Conservation (phyloP, 2,329 filamentous ascomycete species). For the Beauveria bassiana region DNA sequence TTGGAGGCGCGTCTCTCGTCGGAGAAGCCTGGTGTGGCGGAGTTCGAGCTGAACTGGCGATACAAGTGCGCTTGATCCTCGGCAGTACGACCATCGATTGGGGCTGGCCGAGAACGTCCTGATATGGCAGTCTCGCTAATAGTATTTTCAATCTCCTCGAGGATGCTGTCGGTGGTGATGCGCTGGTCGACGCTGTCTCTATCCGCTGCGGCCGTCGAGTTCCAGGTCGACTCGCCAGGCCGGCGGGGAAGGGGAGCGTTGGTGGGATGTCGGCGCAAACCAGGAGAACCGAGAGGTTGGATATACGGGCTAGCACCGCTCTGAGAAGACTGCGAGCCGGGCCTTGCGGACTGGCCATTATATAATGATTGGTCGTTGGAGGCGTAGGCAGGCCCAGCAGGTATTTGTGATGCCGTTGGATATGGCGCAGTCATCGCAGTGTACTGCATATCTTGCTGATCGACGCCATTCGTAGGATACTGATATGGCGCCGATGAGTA, state of each 20-base stretch:
- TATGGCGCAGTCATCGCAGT: constrained; percentile 40
- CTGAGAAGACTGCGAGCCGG: constrained; percentile 43
- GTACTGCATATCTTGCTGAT: constrained; percentile 26
- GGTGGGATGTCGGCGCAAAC: constrained; percentile 50
- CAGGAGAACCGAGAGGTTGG: constrained; percentile 34
- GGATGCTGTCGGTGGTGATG: constrained; percentile 43
- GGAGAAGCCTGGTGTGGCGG: constrained; percentile 33
- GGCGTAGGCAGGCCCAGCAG: constrained; percentile 43
- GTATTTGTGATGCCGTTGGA: constrained; percentile 44
- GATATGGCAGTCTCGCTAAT: constrained; percentile 19
- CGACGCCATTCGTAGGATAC: constrained; percentile 33
- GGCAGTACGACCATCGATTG: constrained; percentile 38
- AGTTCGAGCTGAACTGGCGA: constrained; percentile 42
- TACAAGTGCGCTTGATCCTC: constrained; percentile 40
- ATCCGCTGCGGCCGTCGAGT: constrained; percentile 33
- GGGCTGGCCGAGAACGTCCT: constrained; percentile 30
- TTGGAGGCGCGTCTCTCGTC: constrained; percentile 17
- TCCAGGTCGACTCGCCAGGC: constrained; percentile 38
- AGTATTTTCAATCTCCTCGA: constrained; percentile 50
- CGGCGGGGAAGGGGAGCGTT: constrained; percentile 52
- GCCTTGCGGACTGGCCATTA: constrained; percentile 36
- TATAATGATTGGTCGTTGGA: constrained; percentile 38
- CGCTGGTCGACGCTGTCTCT: constrained; percentile 34
- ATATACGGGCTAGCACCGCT: constrained; percentile 33
- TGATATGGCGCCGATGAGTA: constrained; percentile 24